phyloP scores from a whole-genome alignment of 2,329 filamentous ascomycete genomes.

The Epichloe uncinata region DNA sequence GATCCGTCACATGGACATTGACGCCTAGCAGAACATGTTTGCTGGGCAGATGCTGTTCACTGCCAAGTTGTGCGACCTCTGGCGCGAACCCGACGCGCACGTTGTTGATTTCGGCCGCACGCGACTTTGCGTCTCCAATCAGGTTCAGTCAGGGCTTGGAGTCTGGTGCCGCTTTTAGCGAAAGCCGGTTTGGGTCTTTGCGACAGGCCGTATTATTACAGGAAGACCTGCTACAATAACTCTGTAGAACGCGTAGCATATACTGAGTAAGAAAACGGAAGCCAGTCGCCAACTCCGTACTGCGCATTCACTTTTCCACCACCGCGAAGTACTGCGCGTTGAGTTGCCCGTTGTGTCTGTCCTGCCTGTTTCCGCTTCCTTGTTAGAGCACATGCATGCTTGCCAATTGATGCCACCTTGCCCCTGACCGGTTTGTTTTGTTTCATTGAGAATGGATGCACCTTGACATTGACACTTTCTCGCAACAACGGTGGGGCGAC shows the following conservation, averaged over 20 bases:
- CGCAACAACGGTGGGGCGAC: no score
- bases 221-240: no score
- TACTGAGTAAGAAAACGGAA: no score
- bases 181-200: no score
- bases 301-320: no score
- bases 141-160: background rate
- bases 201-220: background rate
- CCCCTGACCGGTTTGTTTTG: no score
- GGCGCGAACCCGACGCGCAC: constrained; percentile 1
- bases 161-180: background rate
- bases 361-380: background rate
- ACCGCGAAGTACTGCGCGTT: no score
- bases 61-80: background rate
- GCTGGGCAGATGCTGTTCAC: background rate
- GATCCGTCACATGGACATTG: background rate
- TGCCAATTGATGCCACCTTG: background rate
- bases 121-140: background rate
- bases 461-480: no score
- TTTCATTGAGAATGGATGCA: no score
- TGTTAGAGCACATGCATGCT: background rate
- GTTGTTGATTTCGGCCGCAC: background rate
- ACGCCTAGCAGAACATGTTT: background rate
- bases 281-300: no score
- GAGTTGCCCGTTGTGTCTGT: no score
- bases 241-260: no score